These are phyloP conservation scores for California macrophylla DNA, from an alignment of 441 rosid species.

Conservation along the genomic window DNA sequence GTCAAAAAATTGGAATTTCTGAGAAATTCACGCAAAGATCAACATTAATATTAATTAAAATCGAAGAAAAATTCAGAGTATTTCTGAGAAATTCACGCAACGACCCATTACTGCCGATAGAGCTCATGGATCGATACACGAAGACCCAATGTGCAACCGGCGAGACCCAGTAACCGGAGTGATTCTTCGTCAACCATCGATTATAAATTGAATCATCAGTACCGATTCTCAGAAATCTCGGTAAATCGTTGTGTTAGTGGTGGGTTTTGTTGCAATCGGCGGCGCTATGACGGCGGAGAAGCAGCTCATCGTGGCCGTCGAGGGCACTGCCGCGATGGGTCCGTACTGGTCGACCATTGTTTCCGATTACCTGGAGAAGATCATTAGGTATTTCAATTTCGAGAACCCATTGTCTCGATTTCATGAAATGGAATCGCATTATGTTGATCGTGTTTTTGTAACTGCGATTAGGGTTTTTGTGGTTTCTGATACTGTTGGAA, in stretches of 20 bases:
- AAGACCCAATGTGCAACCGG: neutral
- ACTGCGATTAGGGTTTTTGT: constrained; percentile 1
- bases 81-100: no score
- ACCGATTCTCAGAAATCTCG: neutral
- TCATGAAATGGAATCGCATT: neutral
- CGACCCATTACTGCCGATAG: no score
- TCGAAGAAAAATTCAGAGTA: no score
- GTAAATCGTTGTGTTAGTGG: neutral
- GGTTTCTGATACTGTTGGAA: neutral
- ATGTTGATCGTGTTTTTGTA: neutral
- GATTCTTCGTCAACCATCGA: neutral
- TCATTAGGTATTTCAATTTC: constrained; percentile 44
- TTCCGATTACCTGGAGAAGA: constrained; percentile 83
- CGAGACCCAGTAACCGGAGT: neutral
- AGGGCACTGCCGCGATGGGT: constrained; percentile 87
- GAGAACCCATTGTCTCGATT: neutral
- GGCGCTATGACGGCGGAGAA: constrained; percentile 53
- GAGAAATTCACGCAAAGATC: no score
- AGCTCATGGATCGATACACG: neutral
- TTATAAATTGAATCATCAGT: neutral
- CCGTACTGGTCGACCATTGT: constrained; percentile 66
- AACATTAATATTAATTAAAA: no score
- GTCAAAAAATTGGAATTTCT: no score
- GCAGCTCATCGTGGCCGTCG: constrained; percentile 80
- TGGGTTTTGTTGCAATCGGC: neutral